Evolutionary conservation across 1,284 basidiomycete genomes (phyloP), one percentile per base, ranked within the genome.

Genomic region (Cutaneotrichosporon sp.): DNA sequence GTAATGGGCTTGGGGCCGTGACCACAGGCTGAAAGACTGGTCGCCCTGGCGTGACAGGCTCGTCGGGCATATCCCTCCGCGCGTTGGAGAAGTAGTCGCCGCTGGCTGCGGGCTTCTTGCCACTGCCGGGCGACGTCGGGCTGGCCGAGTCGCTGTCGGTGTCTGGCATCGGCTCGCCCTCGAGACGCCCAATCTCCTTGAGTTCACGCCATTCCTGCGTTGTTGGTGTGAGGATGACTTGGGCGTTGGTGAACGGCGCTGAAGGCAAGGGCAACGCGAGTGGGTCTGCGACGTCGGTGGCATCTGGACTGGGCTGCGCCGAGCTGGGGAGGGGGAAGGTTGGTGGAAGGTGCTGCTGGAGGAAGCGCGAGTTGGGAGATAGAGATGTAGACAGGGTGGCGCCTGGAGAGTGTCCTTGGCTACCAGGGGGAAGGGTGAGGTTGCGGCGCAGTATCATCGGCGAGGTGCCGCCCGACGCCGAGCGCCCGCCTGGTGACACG

Each of bases 191-290:
- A 10, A 68, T 58, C 59, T 66, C 50, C 65, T 73, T 73, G 24
- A 80, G 58, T 38, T 78, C 79, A 13, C 71, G 71, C 79, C 80
- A 81, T 58, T 79, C 79, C 51, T 80, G 76, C 0, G 80, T 81
- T 6, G 80, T 81, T 18, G 80, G 80, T 4, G 80, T 81, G 11
- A 81, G 71, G n/a, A 81, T 75, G 34, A 81, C 77, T 59, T 76
- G 72, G 2, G 68, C 59, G 3, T 61, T 63, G 1, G 47, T 59
- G n/a, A 57, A 14, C 9, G 58, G 8, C 3, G 52, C 33, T 13
- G 50, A 46, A 10, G 59, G 20, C 24, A 20, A 42, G 13, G 33
- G 14, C 10, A 24, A 22, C 18, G 36, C 9, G 46, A 58, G 34
- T 38, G 29, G 56, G 3, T 29, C 56, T 38, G 25, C 18, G 8